Evolutionary conservation across 2,329 filamentous ascomycete species (phyloP).

Genomic region (Trichoderma atrobrunneum): DNA sequence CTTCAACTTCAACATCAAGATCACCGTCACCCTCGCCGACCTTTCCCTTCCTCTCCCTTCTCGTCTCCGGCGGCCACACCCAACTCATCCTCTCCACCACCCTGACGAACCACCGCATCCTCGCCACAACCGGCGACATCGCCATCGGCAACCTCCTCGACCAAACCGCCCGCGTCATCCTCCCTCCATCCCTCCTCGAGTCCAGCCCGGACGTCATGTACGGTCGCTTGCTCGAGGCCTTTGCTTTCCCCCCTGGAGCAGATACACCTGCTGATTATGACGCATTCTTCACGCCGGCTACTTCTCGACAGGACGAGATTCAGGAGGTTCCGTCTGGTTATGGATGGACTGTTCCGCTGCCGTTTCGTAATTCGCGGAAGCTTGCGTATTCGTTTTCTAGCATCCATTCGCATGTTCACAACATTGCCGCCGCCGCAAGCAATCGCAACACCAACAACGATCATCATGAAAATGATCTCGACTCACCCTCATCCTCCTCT

Average conservation of each 20-base stretch:
- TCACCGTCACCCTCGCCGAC: slow-evolving; percentile 40
- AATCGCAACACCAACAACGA: neutral
- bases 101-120: slow-evolving; percentile 66
- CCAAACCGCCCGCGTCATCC: slow-evolving; percentile 74
- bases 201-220: slow-evolving; percentile 68
- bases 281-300: slow-evolving; percentile 55
- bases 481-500: neutral
- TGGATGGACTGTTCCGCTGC: slow-evolving; percentile 66
- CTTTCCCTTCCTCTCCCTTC: slow-evolving; percentile 84
- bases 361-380: slow-evolving; percentile 56
- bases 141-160: slow-evolving; percentile 90
- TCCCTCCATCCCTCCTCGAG: slow-evolving; percentile 60
- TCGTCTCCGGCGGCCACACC: slow-evolving; percentile 91
- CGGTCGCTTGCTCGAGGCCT: slow-evolving; percentile 73
- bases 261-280: neutral
- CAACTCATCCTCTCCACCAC: slow-evolving; percentile 73
- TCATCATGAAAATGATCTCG: neutral
- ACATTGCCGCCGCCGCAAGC: slow-evolving; percentile 38
- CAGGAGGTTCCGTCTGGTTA: slow-evolving; percentile 38
- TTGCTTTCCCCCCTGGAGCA: slow-evolving; percentile 57
- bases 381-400: slow-evolving; percentile 72
- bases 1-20: neutral
- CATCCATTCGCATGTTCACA: slow-evolving; percentile 54
- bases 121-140: slow-evolving; percentile 73
- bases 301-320: slow-evolving; percentile 57